Evolutionary conservation across 2,329 filamentous ascomycete genomes (phyloP), one percentile per base, ranked within the genome.

Genomic region (Intubia oerlemansii): DNA sequence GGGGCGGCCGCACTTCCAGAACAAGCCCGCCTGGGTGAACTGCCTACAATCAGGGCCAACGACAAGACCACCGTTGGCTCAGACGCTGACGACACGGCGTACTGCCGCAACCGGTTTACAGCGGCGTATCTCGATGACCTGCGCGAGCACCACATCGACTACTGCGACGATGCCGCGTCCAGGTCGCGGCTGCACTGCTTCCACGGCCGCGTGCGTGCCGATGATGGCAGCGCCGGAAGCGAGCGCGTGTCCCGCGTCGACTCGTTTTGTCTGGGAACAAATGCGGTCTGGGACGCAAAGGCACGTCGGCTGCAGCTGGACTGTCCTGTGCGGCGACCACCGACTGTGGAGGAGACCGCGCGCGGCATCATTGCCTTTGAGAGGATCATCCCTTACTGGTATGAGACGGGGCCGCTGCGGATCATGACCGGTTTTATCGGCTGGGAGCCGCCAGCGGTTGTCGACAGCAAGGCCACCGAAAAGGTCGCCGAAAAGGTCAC

Each of bases 101-200:
- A 25, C 23, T 36, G 34, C 21, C n/a, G 9, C 5, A 15, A 27
- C 4, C 28, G 29, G 3, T 36, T 36, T 11, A 26, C 29, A 2
- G 10, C 14, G 11, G 24, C 12, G 21, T 39, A 39, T 20, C 32
- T 39, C 9, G 17, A 33, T 1, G 29, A 35, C 10, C 22, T 39
- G 8, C 30, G 35, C 13, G 26, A 35, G 22, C 32, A 37, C 17
- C 13, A 22, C 5, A 33, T 37, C 12, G 28, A 39, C 13, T 39
- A 39, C 31, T 39, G 37, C 27, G 25, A 12, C 15, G 15, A 31
- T 15, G 10, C 5, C 12, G 9, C 13, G 8, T 20, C 33, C 2
- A n/a, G 20, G 7, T 27, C 35, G 12, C 21, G 27, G 1, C 27
- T 39, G 11, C 36, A 32, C 2, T 39, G 37, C 22, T 38, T 38